Base-by-base conservation (phyloP, 495 filamentous ascomycete genomes). In the Penicillium egyptiacum region DNA sequence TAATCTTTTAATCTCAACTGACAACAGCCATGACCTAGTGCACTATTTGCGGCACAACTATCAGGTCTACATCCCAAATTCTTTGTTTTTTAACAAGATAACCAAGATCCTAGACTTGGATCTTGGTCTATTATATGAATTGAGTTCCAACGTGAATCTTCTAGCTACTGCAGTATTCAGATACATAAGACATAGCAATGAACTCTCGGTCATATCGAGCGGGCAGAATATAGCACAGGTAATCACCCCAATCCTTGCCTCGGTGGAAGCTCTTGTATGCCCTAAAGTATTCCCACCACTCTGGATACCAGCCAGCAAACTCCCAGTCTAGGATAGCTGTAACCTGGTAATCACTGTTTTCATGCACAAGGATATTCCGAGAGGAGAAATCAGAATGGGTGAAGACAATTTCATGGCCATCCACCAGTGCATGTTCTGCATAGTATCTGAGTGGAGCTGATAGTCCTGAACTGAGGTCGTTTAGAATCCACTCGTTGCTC, bases 401-500 rank as follows among this genome's bases (percentile, higher is more conserved):
- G 43, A 65, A 61, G 26, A 60, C 47, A 44, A 68, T 68, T 16
- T 64, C 54, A 49, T 64, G 65, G 23, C 50, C 28, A 31, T 65
- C 56, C n/a, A 19, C 33, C 6, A 65, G 50, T 12, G 59, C 59
- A 55, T 40, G 44, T 33, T 55, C 60, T 4, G 62, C 59, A 49
- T 59, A 63, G 40, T 68, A 48, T 30, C 52, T 54, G 23, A 65
- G 28, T 10, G 59, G 12, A 17, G 55, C 59, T 16, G 8, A 8
- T 28, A 28, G 31, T 33, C 30, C 17, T 17, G 30, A 20, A 14
- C 55, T 22, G 35, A 65, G 43, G 35, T 63, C 11, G 11, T 28
- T 51, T n/a, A 65, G 16, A 14, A 65, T 57, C 50, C 56, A 68
- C 12, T 66, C 54, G 50, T 70, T 68, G 59, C 25, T 26, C 25